These are phyloP conservation scores for Obba rivulosa DNA, from an alignment of 768 basidiomycete species.

Conservation along the genomic window DNA sequence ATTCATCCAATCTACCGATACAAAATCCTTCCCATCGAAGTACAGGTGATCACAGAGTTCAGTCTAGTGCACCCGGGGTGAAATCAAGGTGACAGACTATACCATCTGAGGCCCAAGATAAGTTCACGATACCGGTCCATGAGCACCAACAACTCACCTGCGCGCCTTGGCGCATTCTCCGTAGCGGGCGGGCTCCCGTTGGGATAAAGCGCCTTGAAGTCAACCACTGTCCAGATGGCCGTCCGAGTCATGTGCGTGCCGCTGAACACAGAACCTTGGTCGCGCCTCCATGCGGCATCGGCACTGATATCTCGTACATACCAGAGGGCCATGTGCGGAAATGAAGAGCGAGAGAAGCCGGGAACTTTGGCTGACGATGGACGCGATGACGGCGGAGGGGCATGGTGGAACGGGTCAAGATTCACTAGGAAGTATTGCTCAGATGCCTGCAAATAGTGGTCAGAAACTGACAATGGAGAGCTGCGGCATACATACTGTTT, in stretches of 20 bases:
- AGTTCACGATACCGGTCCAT: too few relatives aligned
- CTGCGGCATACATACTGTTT: constrained; percentile 8
- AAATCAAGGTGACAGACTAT: too few relatives aligned
- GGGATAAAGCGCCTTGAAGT: constrained; percentile 7
- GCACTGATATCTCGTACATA: constrained; percentile 15
- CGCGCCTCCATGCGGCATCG: constrained; percentile 1
- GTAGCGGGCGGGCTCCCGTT: too few relatives aligned
- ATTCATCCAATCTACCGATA: too few relatives aligned
- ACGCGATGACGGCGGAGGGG: neutral
- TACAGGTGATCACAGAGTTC: too few relatives aligned
- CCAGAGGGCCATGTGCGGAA: neutral
- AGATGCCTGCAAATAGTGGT: constrained; percentile 6
- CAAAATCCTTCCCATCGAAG: too few relatives aligned
- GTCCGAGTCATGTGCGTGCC: constrained; percentile 16
- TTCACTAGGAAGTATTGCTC: constrained; percentile 16
- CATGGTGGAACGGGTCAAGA: constrained; percentile 9
- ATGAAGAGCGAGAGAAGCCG: neutral
- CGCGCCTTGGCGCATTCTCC: too few relatives aligned
- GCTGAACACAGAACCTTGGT: constrained; percentile 4
- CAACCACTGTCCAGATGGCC: constrained; percentile 17
- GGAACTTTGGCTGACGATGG: neutral
- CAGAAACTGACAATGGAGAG: neutral
- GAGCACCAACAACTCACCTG: too few relatives aligned
- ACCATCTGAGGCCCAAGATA: too few relatives aligned
- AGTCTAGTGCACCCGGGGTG: too few relatives aligned